Base-by-base conservation (phyloP, 2,329 filamentous ascomycete species). In the Phaeophleospora eucalypticola region DNA sequence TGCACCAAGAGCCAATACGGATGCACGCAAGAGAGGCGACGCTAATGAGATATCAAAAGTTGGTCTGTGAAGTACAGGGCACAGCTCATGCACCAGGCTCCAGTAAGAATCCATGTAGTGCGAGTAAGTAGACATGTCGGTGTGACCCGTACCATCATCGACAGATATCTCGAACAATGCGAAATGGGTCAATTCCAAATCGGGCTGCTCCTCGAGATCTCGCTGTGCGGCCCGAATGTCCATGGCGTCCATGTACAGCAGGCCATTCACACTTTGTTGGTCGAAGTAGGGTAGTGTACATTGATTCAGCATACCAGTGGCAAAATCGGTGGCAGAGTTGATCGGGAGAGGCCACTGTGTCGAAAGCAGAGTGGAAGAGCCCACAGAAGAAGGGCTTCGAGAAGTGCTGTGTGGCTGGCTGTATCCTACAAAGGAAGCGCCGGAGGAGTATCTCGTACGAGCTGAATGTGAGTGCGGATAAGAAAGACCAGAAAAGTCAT, bases 71-170 rank as follows among this genome's bases (percentile, higher is more conserved):
- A 74, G 50, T 48, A 74, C 48, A 46, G 72, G 70, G 60, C 68
- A 72, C 54, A 64, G 53, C 53, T 71, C 68, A 61, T 74, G 70
- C 57, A 72, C 67, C 54, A 63, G 61, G 52, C 62, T 66, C 71
- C 71, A 74, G 62, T 68, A 75, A 57, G 67, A 65, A 48, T 68
- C 62, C 52, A 74, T 63, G 63, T 69, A 71, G 51, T 68, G 62
- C 68, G 58, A 20, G 16, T 41, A n/a, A 34, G 18, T 16, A 18
- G 29, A 16, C 3, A 35, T 15, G 41, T 20, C 9, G 9, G 12
- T 14, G 17, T 1, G n/a, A n/a, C n/a, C n/a, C 12, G 24, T 17
- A 20, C 10, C 7, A 2, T 33, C 20, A 9, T 48, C 41, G 27
- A 43, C 15, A n/a, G 33, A 41, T 3, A 38, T 35, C 20, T 15